Evolutionary conservation across 164 flowering plant genomes (phyloP), one percentile per base, ranked within the genome.

Genomic region (Sextonia rubra): DNA sequence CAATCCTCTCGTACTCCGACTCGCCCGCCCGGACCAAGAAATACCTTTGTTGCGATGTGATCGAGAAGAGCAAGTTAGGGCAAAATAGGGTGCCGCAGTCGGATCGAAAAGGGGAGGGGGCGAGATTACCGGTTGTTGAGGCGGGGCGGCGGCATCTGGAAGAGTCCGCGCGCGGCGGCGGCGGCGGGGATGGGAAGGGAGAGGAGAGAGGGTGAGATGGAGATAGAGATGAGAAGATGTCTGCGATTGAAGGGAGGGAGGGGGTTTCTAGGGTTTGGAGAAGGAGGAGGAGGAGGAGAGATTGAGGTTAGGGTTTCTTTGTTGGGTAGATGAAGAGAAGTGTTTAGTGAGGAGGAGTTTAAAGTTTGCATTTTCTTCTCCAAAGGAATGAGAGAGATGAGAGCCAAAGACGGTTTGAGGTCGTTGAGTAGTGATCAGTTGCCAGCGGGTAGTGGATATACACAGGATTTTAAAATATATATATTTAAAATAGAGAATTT

Each of bases 1-100:
- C 98, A 63, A 84, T 22, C 37, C 87, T 88, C 85, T 94, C 98
- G 68, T 76, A 92, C 70, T 89, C 88, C 3, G 98, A 94, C 74
- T 94, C 97, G 70, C 98, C 98, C 3, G 97, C 97, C 68, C 98
- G 85, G 80, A 94, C 94, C 81, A 94, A 75, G 76, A 79, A 92
- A 77, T 91, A 94, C 86, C 98, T 93, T 72, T 18, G n/a, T 17
- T 2, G 6, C 44, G 18, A 23, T 6, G 17, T 24, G 66, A 22
- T 8, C 23, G 56, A 44, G 30, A 25, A 52, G n/a, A 64, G 14
- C 1, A 17, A 9, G 26, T 58, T 48, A 69, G 64, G 56, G 7
- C 47, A 64, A n/a, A 56, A 3, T 17, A 58, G 22, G 25, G 17
- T n/a, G 3, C 6, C 30, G 5, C 44, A 5, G 61, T 12, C 12